Evolutionary conservation across 2,329 filamentous ascomycete genomes (phyloP), one percentile per base, ranked within the genome.

Genomic region (Sporothrix variecibatus): DNA sequence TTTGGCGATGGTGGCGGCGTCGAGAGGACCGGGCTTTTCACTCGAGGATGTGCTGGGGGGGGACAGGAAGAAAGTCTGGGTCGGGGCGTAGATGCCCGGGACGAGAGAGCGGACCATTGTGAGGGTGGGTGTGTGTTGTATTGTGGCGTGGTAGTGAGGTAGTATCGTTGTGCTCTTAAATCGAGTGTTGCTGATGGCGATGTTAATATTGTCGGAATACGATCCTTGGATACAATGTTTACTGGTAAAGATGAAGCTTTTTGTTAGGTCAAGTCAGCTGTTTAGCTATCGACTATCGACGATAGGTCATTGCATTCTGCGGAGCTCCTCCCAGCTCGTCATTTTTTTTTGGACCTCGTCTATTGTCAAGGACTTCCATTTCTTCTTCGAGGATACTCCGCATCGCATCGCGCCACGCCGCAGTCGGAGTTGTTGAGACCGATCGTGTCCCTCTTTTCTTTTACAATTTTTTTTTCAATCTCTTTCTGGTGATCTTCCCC

Each of bases 21-120:
- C 94, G 78, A 97, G 87, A 58, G 96, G 93, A 83, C 97, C 94
- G 68, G 93, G 95, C 77, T 91, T 87, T n/a, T 72, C 11, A 5
- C 9, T 38, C 9, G 51, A 60, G 0, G 23, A 8, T 26, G 43
- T 23, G 4, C 20, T n/a, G 9, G 26, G 23, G 60, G 56, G 7
- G 7, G 51, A 26, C 4, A 38, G 12, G 20, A 65, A 65, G 20
- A 72, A 72, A 1, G 71, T 72, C n/a, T 72, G 71, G 26, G 71
- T 72, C 9, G 71, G 71, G 56, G 71, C 71, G 28, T 72, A 72
- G 40, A 72, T 72, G 71, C 71, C 71, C 26, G 71, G 58, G 17
- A 72, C 43, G 20, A 72, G 71, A 6, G 17, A 7, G 40, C 71
- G 71, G 7, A 26, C 20, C 71, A 72, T 72, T 26, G 51, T 71